Evolutionary conservation across 202 grass and related monocot genomes (phyloP), one percentile per base, ranked within the genome.

Genomic region (Eragrostis tef): DNA sequence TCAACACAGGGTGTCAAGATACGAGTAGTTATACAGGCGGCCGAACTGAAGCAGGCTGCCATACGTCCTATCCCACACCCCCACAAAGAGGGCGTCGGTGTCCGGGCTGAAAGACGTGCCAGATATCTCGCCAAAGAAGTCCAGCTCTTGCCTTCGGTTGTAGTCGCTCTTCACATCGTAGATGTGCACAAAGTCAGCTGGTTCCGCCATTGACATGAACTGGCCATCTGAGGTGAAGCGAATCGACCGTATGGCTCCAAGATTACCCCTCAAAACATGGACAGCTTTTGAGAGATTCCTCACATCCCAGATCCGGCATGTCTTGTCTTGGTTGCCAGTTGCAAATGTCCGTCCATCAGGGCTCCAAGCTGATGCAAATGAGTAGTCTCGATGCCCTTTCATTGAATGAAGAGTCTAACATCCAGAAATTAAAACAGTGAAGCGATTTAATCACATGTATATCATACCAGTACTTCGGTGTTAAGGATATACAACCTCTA

Each of bases 261-360:
- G 86, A 51, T 91, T 94, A 67, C 94, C 94, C 65, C 88, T 88
- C 75, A 98, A 82, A 11, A 90, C 92, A 77, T 89, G 81, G 20
- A 90, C 67, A 9, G 92, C 83, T 79, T 98, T 58, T 9, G 94
- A 93, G 31, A 94, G 82, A 71, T 98, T 94, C 24, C 94, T 76
- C 6, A 60, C 20, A 15, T 98, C 94, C 92, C 92, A 98, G 62
- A 98, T 75, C n/a, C 90, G 79, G 71, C 94, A 97, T 24, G 92
- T 97, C 73, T 94, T 97, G 66, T 98, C 94, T 78, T 97, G 94
- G 88, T 97, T 97, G 27, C 94, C 94, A 64, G 94, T 97, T 11
- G 94, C 91, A 79, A 97, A 93, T 31, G 87, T 92, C 47, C 67
- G 54, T 27, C 94, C 91, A 59, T 94, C 88, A 43, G 91, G 94